phyloP scores from a whole-genome alignment of 2,329 filamentous ascomycete species.

The Colletotrichum truncatum region DNA sequence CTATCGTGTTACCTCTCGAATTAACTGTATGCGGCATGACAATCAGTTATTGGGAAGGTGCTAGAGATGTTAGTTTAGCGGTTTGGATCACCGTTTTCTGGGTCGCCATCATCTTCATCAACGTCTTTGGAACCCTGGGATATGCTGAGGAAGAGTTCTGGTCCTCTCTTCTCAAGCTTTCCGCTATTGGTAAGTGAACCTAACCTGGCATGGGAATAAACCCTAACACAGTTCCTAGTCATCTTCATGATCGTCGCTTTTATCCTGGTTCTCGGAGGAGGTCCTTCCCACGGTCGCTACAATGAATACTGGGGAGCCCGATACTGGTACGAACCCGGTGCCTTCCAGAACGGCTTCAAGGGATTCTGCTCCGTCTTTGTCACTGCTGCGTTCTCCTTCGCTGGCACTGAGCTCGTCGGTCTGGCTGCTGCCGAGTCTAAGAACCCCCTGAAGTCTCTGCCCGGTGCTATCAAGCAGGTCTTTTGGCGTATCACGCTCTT shows the following conservation, averaged over 20 bases:
- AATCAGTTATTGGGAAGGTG: conserved; percentile 55
- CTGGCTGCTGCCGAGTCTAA: conserved; percentile 76
- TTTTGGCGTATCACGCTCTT: conserved; percentile 67
- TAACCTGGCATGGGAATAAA: accelerated
- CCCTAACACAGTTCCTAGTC: conserved; percentile 35
- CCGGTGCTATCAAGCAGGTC: conserved; percentile 84
- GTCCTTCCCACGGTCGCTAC: conserved; percentile 58
- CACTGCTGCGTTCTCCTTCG: conserved; percentile 78
- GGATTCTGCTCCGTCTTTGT: conserved; percentile 79
- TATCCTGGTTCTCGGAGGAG: conserved; percentile 67
- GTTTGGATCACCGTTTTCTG: conserved; percentile 68
- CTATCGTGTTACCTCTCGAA: conserved; percentile 56
- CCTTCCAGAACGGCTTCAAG: conserved; percentile 78
- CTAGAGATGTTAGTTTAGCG: conserved; percentile 48
- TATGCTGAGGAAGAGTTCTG: conserved; percentile 69
- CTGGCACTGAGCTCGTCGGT: conserved; percentile 79
- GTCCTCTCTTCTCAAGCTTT: conserved; percentile 57
- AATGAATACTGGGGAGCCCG: conserved; percentile 58
- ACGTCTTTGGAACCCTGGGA: conserved; percentile 55
- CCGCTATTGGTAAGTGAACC: conserved; percentile 47
- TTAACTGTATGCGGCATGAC: conserved; percentile 59
- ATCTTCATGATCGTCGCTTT: conserved; percentile 73
- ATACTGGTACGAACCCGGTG: conserved; percentile 59
- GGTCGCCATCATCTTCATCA: conserved; percentile 50
- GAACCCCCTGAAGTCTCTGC: conserved; percentile 78